Evolutionary conservation across 768 basidiomycete species (phyloP).

Genomic region (Dioszegia hungarica): DNA sequence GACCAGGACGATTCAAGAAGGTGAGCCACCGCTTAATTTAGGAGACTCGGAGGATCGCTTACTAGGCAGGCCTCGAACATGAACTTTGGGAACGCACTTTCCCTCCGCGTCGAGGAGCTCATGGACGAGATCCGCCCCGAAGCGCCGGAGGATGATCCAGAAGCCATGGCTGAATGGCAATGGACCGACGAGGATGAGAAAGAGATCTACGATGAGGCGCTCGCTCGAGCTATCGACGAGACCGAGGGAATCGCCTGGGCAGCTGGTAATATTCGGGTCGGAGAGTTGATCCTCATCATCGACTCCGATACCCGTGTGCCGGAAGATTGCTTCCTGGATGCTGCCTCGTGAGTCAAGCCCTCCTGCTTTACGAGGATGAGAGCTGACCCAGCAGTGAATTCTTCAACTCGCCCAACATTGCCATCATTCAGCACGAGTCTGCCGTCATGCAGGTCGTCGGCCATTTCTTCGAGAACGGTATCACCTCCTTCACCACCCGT

Average conservation of each 20-base stretch:
- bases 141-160: conserved; percentile 41
- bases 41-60: too few relatives aligned
- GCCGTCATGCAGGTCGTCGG: conserved; percentile 43
- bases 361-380: not conserved
- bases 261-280: conserved; percentile 63
- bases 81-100: conserved; percentile 72
- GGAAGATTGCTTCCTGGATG: conserved; percentile 84
- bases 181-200: conserved; percentile 66
- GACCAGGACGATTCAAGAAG: conserved; percentile 89
- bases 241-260: conserved; percentile 66
- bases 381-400: conserved; percentile 54
- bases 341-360: conserved; percentile 53
- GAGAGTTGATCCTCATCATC: conserved; percentile 64
- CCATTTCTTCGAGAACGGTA: conserved; percentile 78
- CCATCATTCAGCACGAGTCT: conserved; percentile 58
- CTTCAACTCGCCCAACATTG: conserved; percentile 72
- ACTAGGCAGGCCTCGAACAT: conserved; percentile 80
- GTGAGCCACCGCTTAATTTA: too few relatives aligned
- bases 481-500: conserved; percentile 79
- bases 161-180: conserved; percentile 1
- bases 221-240: conserved; percentile 68
- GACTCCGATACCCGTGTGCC: conserved; percentile 77
- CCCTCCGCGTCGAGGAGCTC: conserved; percentile 59
- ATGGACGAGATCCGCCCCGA: conserved; percentile 55
- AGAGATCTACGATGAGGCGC: conserved; percentile 63